A percentile compares a stretch with the other conserved stretches of the same genome.
Evolutionary conservation across 805 yeast genomes (phyloP).

Genomic region (Wickerhamiella vanderwaltii): DNA sequence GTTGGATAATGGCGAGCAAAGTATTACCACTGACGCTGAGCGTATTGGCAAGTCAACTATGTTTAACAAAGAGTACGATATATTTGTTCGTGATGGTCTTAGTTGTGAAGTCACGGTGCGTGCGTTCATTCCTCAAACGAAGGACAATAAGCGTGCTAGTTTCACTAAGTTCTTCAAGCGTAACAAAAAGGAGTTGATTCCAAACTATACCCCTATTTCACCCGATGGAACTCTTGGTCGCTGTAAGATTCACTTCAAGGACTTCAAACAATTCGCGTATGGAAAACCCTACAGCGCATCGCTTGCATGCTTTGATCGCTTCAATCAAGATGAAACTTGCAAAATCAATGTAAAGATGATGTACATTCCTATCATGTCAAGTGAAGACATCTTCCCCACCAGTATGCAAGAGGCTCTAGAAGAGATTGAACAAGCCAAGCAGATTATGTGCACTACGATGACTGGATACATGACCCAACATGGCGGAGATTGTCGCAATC

Average conservation of each 20-base stretch:
- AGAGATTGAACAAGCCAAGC: conserved; percentile 23
- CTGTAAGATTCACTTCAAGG: conserved; percentile 42
- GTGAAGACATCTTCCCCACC: conserved; percentile 41
- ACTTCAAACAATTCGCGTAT: conserved; percentile 36
- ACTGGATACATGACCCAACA: conserved; percentile 72
- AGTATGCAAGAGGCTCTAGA: conserved; percentile 38
- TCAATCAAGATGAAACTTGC: conserved; percentile 28
- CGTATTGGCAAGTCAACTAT: conserved; percentile 25
- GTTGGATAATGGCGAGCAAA: conserved; percentile 73
- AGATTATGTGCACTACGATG: conserved; percentile 26
- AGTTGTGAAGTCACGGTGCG: conserved; percentile 57
- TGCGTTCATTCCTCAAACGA: conserved; percentile 30
- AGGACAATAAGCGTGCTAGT: conserved; percentile 3
- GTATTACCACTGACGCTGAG: conserved; percentile 50
- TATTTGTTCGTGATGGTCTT: conserved; percentile 42
- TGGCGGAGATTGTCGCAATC: conserved; percentile 75
- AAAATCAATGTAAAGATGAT: conserved; percentile 43
- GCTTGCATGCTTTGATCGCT: not conserved
- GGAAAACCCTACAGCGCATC: conserved; percentile 30
- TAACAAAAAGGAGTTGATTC: not conserved
- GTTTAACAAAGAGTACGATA: conserved; percentile 64
- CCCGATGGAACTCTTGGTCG: conserved; percentile 72
- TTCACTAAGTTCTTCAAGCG: conserved; percentile 9
- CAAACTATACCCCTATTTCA: conserved; percentile 33
- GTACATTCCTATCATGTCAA: conserved; percentile 44